These are phyloP conservation scores for Oryza coarctata DNA, from an alignment of 176 grass and related monocot genomes.

Conservation along the genomic window DNA sequence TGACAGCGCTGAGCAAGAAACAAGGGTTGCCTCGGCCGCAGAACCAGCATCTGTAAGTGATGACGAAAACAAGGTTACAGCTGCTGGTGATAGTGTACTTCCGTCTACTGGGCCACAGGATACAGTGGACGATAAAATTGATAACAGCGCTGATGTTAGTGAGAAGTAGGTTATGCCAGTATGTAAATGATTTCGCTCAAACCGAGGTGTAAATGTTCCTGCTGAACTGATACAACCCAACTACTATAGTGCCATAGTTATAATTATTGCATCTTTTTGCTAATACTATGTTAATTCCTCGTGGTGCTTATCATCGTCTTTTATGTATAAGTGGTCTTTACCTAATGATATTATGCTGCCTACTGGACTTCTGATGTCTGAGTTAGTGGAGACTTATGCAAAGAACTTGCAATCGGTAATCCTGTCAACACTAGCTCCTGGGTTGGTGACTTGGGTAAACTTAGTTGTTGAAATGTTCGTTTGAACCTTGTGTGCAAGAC, in stretches of 20 bases:
- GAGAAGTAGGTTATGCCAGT: slow-evolving; percentile 25
- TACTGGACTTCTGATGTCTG: no score
- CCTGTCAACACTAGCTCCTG: no score
- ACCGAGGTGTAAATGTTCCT: not conserved
- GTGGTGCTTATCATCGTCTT: no score
- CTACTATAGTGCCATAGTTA: slow-evolving; percentile 3
- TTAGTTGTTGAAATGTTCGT: no score
- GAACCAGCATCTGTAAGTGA: not conserved
- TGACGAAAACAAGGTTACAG: not conserved
- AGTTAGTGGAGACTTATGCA: no score
- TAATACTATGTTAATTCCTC: not conserved
- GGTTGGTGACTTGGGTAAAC: no score
- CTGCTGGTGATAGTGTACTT: not conserved
- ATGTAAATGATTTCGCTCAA: not conserved
- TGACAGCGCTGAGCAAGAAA: not conserved
- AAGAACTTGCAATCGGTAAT: no score
- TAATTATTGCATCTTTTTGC: not conserved
- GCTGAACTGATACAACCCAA: slow-evolving; percentile 1
- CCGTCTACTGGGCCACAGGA: not conserved
- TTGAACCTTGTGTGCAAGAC: no score
- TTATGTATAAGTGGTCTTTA: no score
- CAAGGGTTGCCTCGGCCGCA: no score
- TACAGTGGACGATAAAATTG: not conserved
- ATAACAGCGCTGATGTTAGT: not conserved
- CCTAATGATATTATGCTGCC: no score